Evolutionary conservation across 441 rosid genomes (phyloP).

Genomic region (Viola pubescens): DNA sequence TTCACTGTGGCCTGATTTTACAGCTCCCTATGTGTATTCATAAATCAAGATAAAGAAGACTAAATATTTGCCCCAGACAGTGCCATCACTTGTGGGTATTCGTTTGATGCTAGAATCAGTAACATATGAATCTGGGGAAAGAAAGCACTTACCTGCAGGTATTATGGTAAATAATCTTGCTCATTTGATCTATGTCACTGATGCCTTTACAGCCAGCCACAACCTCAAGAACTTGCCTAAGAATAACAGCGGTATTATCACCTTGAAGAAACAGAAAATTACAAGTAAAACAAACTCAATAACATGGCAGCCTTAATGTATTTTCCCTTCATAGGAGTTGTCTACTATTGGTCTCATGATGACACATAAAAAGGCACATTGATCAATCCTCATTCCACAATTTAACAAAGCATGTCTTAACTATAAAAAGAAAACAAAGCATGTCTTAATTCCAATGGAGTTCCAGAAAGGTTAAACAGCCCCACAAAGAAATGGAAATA

Average conservation of each 20-base stretch:
- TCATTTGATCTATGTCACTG: slow-evolving; percentile 44
- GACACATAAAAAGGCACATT: background rate
- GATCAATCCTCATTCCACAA: background rate
- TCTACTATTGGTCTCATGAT: background rate
- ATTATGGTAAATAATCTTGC: slow-evolving; percentile 71
- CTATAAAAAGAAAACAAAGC: too few species aligned
- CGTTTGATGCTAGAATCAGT: slow-evolving; percentile 1
- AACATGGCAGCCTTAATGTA: background rate
- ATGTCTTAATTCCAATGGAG: too few species aligned
- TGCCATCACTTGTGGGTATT: background rate
- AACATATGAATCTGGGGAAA: slow-evolving; percentile 3
- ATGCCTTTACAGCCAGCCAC: slow-evolving; percentile 86
- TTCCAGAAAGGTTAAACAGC: too few species aligned
- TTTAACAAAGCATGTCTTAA: too few species aligned
- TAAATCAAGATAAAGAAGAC: slow-evolving; percentile 6
- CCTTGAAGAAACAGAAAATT: background rate
- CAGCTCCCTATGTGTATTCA: background rate
- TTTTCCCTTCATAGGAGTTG: background rate
- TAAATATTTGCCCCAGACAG: slow-evolving; percentile 3
- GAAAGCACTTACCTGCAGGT: slow-evolving; percentile 61
- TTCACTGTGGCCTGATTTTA: background rate
- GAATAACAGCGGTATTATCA: slow-evolving; percentile 9
- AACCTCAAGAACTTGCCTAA: slow-evolving; percentile 93
- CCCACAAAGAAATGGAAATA: background rate
- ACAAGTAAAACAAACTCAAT: background rate